phyloP scores from a whole-genome alignment of 176 grass and related monocot genomes.

The Eragrostis curvula region DNA sequence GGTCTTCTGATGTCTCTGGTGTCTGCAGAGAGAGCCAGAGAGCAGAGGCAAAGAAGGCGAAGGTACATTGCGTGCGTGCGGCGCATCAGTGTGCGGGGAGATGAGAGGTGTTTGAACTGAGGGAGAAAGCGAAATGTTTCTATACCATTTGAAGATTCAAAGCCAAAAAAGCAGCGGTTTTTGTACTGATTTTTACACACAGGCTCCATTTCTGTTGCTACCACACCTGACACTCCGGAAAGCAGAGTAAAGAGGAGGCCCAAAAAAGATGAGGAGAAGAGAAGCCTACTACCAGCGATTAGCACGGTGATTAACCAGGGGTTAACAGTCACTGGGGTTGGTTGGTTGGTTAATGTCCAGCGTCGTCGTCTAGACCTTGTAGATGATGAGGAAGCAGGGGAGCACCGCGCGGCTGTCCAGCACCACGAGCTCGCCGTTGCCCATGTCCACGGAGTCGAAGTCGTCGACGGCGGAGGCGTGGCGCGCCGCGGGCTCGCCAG shows the following conservation, averaged over 20 bases:
- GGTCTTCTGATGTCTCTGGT: background rate
- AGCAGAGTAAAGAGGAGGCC: constrained; percentile 30
- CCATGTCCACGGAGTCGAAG: constrained; percentile 60
- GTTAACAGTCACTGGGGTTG: constrained; percentile 29
- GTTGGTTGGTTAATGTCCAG: constrained; percentile 8
- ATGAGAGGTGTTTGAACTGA: constrained; percentile 29
- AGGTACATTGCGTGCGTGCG: constrained; percentile 1
- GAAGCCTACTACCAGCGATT: background rate
- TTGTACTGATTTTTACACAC: constrained; percentile 45
- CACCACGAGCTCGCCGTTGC: constrained; percentile 63
- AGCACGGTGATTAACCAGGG: constrained; percentile 26
- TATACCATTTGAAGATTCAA: constrained; percentile 55
- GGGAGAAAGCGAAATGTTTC: constrained; percentile 41
- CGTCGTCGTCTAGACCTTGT: constrained; percentile 39
- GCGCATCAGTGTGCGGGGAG: background rate
- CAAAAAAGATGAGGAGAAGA: background rate
- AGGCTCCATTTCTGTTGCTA: constrained; percentile 33
- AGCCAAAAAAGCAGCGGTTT: constrained; percentile 31
- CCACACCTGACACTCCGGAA: constrained; percentile 35
- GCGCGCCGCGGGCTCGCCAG: constrained; percentile 11
- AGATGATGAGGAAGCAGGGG: constrained; percentile 78
- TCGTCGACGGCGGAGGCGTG: background rate
- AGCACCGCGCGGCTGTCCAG: constrained; percentile 69
- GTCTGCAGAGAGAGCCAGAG: constrained; percentile 8
- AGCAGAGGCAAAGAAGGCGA: constrained; percentile 12